Conservation (phyloP, 192 early-diverging fungal genomes). For the Umbelopsis ramanniana region DNA sequence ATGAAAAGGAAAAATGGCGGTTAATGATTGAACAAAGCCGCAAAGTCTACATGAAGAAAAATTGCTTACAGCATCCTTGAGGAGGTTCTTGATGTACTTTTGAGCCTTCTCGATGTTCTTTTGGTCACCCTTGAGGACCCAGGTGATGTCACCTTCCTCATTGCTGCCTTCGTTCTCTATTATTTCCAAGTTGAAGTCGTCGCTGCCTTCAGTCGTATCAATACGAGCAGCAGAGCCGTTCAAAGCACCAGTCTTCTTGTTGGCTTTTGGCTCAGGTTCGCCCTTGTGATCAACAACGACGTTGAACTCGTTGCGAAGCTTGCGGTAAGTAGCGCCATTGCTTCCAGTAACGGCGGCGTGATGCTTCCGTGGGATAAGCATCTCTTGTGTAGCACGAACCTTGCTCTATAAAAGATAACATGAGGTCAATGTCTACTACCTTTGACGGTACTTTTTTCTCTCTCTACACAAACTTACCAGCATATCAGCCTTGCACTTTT, state of each 20-base stretch:
- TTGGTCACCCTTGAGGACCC: slow-evolving; percentile 60
- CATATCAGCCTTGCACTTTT: slow-evolving; percentile 34
- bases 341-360: slow-evolving; percentile 55
- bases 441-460: background rate
- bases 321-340: slow-evolving; percentile 54
- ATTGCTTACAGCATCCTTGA: slow-evolving; percentile 35
- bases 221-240: slow-evolving; percentile 41
- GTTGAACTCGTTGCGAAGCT: slow-evolving; percentile 63
- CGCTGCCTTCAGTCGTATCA: slow-evolving; percentile 39
- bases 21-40: background rate
- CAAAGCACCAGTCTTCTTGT: slow-evolving; percentile 16
- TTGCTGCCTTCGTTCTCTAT: slow-evolving; percentile 30
- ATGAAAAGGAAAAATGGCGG: too few species aligned
- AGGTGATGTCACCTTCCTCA: slow-evolving; percentile 43
- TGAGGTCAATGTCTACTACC: background rate
- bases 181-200: slow-evolving; percentile 42
- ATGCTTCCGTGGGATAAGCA: slow-evolving; percentile 56
- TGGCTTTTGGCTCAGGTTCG: slow-evolving; percentile 41
- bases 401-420: slow-evolving; percentile 40
- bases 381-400: slow-evolving; percentile 51
- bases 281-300: slow-evolving; percentile 57
- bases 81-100: slow-evolving; percentile 26
- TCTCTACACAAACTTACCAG: background rate
- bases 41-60: background rate
- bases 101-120: slow-evolving; percentile 50